phyloP scores from a whole-genome alignment of 768 basidiomycete species.

The Mrakia frigida region DNA sequence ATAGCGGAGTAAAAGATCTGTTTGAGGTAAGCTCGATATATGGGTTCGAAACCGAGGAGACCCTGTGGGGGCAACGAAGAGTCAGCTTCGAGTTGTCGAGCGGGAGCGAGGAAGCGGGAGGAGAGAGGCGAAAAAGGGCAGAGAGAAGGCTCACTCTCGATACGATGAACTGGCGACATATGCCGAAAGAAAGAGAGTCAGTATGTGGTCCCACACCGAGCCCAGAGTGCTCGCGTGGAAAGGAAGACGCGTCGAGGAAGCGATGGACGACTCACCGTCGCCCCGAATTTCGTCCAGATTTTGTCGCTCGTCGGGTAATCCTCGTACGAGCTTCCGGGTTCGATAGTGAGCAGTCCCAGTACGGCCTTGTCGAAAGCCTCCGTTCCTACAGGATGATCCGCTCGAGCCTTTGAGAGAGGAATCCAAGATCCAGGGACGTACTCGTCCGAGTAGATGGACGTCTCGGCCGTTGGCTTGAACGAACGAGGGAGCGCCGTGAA shows the following conservation, averaged over 20 bases:
- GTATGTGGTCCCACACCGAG: too few species aligned
- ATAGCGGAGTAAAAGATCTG: slow-evolving; percentile 60
- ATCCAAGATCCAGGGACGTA: slow-evolving; percentile 56
- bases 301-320: slow-evolving; percentile 58
- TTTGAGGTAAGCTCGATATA: slow-evolving; percentile 59
- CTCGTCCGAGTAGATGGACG: slow-evolving; percentile 36
- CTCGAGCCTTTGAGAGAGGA: slow-evolving; percentile 53
- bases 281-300: slow-evolving; percentile 69
- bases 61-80: slow-evolving; percentile 38
- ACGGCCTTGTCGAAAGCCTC: slow-evolving; percentile 68
- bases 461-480: slow-evolving; percentile 34
- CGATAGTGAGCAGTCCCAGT: slow-evolving; percentile 57
- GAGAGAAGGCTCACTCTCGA: slow-evolving; percentile 43
- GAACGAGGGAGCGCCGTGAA: slow-evolving; percentile 51
- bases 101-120: too few species aligned
- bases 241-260: too few species aligned
- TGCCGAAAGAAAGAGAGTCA: too few species aligned
- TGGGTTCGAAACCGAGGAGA: slow-evolving; percentile 53
- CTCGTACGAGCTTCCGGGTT: slow-evolving; percentile 64
- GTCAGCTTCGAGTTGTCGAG: neutral
- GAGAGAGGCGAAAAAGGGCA: too few species aligned
- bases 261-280: slow-evolving; percentile 45
- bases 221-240: too few species aligned
- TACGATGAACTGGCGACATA: slow-evolving; percentile 44
- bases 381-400: slow-evolving; percentile 57